A percentile compares a stretch with the other conserved stretches of the same genome.
Evolutionary conservation across 495 filamentous ascomycete genomes (phyloP).

Genomic region (Hypoxylon subgilvum): DNA sequence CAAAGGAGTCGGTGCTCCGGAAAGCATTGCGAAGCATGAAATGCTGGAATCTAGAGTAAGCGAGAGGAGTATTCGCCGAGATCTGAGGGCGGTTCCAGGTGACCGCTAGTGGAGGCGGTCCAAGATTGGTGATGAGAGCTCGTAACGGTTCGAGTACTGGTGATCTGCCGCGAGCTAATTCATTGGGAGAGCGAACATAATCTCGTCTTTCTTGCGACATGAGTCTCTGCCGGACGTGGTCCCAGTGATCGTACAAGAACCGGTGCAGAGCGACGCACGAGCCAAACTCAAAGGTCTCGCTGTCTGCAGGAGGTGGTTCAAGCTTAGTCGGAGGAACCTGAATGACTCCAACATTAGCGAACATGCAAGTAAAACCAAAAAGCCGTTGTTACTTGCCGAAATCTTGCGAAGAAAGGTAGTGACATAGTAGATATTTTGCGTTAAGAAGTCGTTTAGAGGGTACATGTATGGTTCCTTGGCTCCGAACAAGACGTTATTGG

Average conservation of each 20-base stretch:
- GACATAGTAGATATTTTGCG: constrained; percentile 66
- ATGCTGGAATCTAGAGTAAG: constrained; percentile 70
- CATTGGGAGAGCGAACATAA: constrained; percentile 56
- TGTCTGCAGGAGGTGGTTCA: constrained; percentile 39
- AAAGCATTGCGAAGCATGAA: constrained; percentile 73
- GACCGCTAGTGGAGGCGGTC: constrained; percentile 67
- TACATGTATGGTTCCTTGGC: constrained; percentile 74
- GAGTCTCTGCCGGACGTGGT: constrained; percentile 67
- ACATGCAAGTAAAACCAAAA: not conserved
- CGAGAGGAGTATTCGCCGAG: constrained; percentile 60
- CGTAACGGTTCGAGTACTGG: constrained; percentile 59
- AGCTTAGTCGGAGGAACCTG: constrained; percentile 49
- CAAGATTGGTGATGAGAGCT: constrained; percentile 65
- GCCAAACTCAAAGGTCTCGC: constrained; percentile 69
- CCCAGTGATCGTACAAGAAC: constrained; percentile 73
- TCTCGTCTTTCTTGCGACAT: constrained; percentile 62
- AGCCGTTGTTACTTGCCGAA: constrained; percentile 49
- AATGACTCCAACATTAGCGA: constrained; percentile 17
- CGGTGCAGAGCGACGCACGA: constrained; percentile 68
- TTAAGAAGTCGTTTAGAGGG: constrained; percentile 68
- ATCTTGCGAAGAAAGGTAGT: constrained; percentile 69
- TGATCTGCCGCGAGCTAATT: constrained; percentile 51
- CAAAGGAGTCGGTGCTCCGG: constrained; percentile 63
- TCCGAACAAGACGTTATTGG: constrained; percentile 73
- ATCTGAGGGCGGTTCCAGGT: constrained; percentile 68